These are phyloP conservation scores for Fusarium robinianum DNA, from an alignment of 2,329 filamentous ascomycete genomes.

Conservation along the genomic window DNA sequence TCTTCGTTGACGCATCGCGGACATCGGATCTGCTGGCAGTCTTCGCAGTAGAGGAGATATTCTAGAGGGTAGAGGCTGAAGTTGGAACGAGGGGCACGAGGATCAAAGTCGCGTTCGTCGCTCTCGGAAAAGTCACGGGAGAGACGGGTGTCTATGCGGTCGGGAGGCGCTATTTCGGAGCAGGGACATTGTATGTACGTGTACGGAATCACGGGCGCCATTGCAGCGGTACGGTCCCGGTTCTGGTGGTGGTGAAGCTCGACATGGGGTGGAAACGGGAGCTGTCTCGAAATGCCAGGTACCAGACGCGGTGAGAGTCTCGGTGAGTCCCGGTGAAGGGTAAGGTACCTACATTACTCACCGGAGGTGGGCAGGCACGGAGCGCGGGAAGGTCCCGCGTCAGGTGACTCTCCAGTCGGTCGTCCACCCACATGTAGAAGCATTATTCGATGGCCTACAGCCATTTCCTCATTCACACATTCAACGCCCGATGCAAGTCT, in stretches of 20 bases:
- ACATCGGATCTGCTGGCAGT: conserved; percentile 95
- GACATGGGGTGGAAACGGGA: conserved; percentile 14
- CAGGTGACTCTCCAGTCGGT: too few relatives aligned
- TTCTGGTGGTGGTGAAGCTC: conserved; percentile 23
- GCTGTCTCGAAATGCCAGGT: conserved; percentile 26
- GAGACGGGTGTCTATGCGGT: conserved; percentile 41
- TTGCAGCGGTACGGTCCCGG: conserved; percentile 36
- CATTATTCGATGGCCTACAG: too few relatives aligned
- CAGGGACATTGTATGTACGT: conserved; percentile 71
- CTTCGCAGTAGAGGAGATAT: conserved; percentile 93
- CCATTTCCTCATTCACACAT: background rate
- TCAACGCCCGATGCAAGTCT: too few relatives aligned
- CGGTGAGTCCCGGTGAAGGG: conserved; percentile 16
- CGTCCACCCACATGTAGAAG: too few relatives aligned
- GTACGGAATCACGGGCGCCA: conserved; percentile 62
- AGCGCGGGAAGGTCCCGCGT: too few relatives aligned
- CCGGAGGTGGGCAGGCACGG: too few relatives aligned
- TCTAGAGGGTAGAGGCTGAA: conserved; percentile 94
- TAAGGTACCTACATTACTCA: too few relatives aligned
- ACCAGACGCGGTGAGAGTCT: conserved; percentile 12
- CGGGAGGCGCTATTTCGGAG: conserved; percentile 50
- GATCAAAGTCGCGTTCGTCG: conserved; percentile 83
- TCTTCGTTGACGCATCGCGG: conserved; percentile 91
- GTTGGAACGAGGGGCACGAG: conserved; percentile 79
- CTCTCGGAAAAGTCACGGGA: conserved; percentile 58